Evolutionary conservation across 768 basidiomycete genomes (phyloP), one percentile per base, ranked within the genome.

Genomic region (Russula brevipes): DNA sequence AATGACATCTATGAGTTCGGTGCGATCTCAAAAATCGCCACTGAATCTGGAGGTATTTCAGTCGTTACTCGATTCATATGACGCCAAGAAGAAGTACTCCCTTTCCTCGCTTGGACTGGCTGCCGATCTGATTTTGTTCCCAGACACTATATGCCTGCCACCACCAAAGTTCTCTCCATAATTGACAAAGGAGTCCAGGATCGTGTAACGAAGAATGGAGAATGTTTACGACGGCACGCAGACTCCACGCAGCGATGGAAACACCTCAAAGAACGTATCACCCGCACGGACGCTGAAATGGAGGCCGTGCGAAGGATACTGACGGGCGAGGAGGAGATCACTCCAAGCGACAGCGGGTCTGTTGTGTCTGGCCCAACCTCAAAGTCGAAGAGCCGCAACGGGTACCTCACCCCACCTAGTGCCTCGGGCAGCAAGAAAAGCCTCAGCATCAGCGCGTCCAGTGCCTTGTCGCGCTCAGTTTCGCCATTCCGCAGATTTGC

Each of bases 121-220:
- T 12, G 56, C 63, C 12, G 46, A n/a, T 51, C 63, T 60, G 31
- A 66, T 42, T 6, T 7, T 46, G 31, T 57, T 56, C 39, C 51
- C 69, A 95, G 93, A 71, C 94, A 97, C 73, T 98, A 98, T 72
- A 86, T 93, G 77, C 97, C 96, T 1, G 93, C 94, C 42, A 91
- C 91, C 4, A 88, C 86, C 7, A 94, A 96, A 71, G 94, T 96
- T 52, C 81, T 98, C 31, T 85, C 89, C 31, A 94, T 97, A 69
- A 89, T 98, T 69, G 93, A 94, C 73, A 97, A 93, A 74, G 94
- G 94, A 31, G 89, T 98, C 35, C 84, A 85, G 60, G 94, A 97
- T 66, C 85, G 95, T 59, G 88, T 94, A 5, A 98, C 95, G 24
- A 95, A 94, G 82, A 98, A 98, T 66, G 96, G 96, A 1, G 96